A percentile compares a stretch with the other conserved stretches of the same genome.
Evolutionary conservation across 805 yeast genomes (phyloP).

Genomic region (Candida piceae): DNA sequence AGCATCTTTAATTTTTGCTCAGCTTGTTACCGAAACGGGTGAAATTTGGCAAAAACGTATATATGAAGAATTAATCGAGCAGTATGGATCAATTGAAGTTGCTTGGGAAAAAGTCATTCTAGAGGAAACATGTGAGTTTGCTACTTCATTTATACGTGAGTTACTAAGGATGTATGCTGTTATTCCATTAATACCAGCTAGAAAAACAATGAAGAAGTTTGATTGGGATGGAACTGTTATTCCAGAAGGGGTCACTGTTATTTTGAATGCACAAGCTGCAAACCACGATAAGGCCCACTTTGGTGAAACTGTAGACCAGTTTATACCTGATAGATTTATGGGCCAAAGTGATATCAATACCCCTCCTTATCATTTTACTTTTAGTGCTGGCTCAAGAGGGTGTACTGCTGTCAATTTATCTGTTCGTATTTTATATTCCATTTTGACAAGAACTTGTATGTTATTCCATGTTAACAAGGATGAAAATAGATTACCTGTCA

Average conservation of each 20-base stretch:
- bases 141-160: conserved; percentile 16
- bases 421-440: conserved; percentile 13
- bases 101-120: conserved; percentile 15
- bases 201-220: conserved; percentile 16
- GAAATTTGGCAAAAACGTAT: conserved; percentile 16
- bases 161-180: conserved; percentile 21
- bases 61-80: conserved; percentile 9
- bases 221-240: conserved; percentile 11
- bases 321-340: conserved; percentile 17
- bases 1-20: conserved; percentile 13
- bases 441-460: conserved; percentile 15
- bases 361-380: conserved; percentile 22
- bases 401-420: conserved; percentile 22
- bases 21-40: conserved; percentile 12
- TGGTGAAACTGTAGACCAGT: conserved; percentile 16
- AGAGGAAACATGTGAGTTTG: conserved; percentile 18
- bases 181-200: conserved; percentile 20
- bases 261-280: conserved; percentile 22
- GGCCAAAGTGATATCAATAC: conserved; percentile 5
- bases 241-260: conserved; percentile 19
- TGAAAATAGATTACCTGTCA: conserved; percentile 5
- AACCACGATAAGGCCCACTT: conserved; percentile 16
- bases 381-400: conserved; percentile 22
- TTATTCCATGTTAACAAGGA: conserved; percentile 10
- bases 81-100: conserved; percentile 12